These are phyloP conservation scores for Lentinula raphanica DNA, from an alignment of 768 basidiomycete genomes.

Conservation along the genomic window DNA sequence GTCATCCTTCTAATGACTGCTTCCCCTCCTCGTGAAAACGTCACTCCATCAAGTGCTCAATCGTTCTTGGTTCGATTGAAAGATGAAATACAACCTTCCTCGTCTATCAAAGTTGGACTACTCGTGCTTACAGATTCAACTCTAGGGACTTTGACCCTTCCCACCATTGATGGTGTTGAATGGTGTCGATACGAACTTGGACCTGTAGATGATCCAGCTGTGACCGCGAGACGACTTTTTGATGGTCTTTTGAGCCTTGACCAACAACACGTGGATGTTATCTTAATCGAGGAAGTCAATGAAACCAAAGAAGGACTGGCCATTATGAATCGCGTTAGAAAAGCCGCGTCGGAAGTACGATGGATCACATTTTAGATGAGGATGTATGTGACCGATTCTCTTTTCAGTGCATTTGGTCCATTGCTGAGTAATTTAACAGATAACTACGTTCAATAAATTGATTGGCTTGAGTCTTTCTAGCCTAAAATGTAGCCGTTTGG, in stretches of 20 bases:
- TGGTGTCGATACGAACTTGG: slow-evolving; percentile 57
- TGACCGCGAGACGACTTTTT: slow-evolving; percentile 79
- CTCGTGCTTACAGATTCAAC: slow-evolving; percentile 57
- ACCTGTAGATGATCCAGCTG: slow-evolving; percentile 48
- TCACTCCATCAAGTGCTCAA: slow-evolving; percentile 23
- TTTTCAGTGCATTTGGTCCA: not conserved
- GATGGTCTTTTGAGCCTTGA: slow-evolving; percentile 84
- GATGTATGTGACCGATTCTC: not conserved
- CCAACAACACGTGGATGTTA: slow-evolving; percentile 66
- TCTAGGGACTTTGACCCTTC: slow-evolving; percentile 30
- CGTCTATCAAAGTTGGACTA: slow-evolving; percentile 55
- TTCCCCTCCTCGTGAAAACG: slow-evolving; percentile 34
- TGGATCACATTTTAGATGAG: slow-evolving; percentile 25
- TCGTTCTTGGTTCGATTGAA: slow-evolving; percentile 42
- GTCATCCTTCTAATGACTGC: slow-evolving; percentile 66
- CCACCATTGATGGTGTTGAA: slow-evolving; percentile 31
- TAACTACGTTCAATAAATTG: too few species aligned
- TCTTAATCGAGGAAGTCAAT: slow-evolving; percentile 78
- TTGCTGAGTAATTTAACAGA: not conserved
- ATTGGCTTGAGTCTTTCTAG: not conserved
- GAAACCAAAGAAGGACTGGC: slow-evolving; percentile 85
- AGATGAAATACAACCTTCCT: slow-evolving; percentile 7
- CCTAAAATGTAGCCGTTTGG: not conserved
- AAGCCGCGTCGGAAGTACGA: slow-evolving; percentile 69
- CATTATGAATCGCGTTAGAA: slow-evolving; percentile 89